Evolutionary conservation across 192 early-diverging fungal genomes (phyloP), one percentile per base, ranked within the genome.

Genomic region (Mortierella alpina): DNA sequence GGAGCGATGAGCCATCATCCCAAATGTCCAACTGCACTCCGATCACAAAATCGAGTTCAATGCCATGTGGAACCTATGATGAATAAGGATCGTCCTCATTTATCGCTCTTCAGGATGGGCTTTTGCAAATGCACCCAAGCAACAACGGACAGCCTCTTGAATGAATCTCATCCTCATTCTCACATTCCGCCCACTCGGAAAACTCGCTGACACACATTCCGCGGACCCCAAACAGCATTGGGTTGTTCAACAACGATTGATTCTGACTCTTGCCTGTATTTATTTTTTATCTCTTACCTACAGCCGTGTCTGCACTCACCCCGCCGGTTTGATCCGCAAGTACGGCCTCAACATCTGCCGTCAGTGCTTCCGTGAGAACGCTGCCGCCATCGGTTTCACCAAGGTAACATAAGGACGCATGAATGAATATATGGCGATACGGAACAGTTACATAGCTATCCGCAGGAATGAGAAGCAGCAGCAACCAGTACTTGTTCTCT

Each of bases 341-440:
- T 99, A 99, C 91, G 91, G 91, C 70, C 89, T 99, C 66, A 93
- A 98, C 92, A 89, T 99, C 81, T 99, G 98, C 93, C 95, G 98
- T 92, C 98, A 99, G 88, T 98, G 97, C 93, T 99, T 99, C 96
- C 96, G 98, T 88, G 96, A 99, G 88, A 93, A 99, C 87, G 87
- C 96, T 86, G 90, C 88, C 73, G 97, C 96, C 86, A 99, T 99
- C 89, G 98, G 98, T 76, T 99, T 99, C 93, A 86, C 92, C 86
- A 99, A 99, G 95, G 94, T 98, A 90, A 39, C 31, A 31, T 31
- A 31, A 31, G 31, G 31, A 31, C 31, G 31, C 31, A 31, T 31
- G 31, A 31, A 31, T 31, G 31, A 31, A 31, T 31, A 31, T 31
- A 31, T 31, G 31, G 31, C 31, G 31, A 31, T 31, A 22, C 54